These are phyloP conservation scores for Mortierella sp. DNA, from an alignment of 371 early-diverging fungal species.

Conservation along the genomic window DNA sequence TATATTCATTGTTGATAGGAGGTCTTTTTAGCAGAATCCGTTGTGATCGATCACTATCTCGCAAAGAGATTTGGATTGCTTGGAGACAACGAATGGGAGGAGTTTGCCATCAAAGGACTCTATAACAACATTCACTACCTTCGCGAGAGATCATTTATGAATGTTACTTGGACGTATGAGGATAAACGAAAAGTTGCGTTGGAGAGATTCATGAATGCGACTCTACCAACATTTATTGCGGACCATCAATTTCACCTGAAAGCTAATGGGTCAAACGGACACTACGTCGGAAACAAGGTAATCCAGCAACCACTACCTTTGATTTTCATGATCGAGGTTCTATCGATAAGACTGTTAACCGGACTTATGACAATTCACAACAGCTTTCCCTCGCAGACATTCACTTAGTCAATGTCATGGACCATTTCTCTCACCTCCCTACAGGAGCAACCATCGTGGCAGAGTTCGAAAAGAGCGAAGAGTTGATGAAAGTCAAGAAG, in stretches of 20 bases:
- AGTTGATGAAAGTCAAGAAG: conserved; percentile 35
- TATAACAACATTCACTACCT: conserved; percentile 42
- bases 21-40: conserved; percentile 21
- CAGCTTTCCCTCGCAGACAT: conserved; percentile 44
- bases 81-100: conserved; percentile 46
- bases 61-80: conserved; percentile 31
- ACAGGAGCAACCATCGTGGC: conserved; percentile 4
- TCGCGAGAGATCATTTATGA: conserved; percentile 37
- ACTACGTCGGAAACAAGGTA: conserved; percentile 38
- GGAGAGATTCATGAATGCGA: conserved; percentile 19
- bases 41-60: conserved; percentile 36
- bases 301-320: neutral
- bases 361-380: no score
- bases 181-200: conserved; percentile 21
- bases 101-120: conserved; percentile 24
- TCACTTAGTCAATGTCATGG: conserved; percentile 39
- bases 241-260: conserved; percentile 40
- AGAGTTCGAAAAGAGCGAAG: conserved; percentile 15
- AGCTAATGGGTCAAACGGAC: conserved; percentile 36
- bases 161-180: conserved; percentile 20
- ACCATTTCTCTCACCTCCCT: conserved; percentile 37
- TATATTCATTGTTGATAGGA: conserved; percentile 12
- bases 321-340: neutral
- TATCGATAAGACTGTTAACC: no score
- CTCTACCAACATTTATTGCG: conserved; percentile 28